These are phyloP conservation scores for Venturia effusa DNA, from an alignment of 2,329 filamentous ascomycete genomes.

Conservation along the genomic window DNA sequence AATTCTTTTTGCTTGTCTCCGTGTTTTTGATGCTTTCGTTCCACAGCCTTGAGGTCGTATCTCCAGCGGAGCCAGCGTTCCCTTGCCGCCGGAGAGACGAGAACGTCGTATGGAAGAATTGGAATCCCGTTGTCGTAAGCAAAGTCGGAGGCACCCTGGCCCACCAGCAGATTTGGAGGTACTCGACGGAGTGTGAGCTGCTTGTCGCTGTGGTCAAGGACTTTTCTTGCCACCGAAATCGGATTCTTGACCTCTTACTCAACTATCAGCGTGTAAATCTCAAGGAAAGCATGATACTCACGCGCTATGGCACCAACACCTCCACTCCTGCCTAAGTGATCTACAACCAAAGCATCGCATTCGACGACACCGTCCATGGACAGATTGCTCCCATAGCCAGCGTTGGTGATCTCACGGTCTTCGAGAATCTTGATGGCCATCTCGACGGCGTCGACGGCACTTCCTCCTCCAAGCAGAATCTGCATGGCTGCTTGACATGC, in stretches of 20 bases:
- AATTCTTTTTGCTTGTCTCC: slow-evolving; percentile 19
- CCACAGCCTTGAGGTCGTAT: slow-evolving; percentile 54
- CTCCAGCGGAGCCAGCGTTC: slow-evolving; percentile 74
- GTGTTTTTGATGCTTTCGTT: slow-evolving; percentile 29
- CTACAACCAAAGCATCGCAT: slow-evolving; percentile 87
- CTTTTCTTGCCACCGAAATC: slow-evolving; percentile 71
- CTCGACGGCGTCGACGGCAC: slow-evolving; percentile 81
- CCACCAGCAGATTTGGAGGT: slow-evolving; percentile 83
- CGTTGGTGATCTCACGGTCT: slow-evolving; percentile 92
- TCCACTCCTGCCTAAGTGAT: slow-evolving; percentile 82
- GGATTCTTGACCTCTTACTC: slow-evolving; percentile 78
- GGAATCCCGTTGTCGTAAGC: slow-evolving; percentile 68
- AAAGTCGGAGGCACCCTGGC: slow-evolving; percentile 76
- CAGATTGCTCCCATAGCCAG: slow-evolving; percentile 90
- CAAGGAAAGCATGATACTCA: slow-evolving; percentile 39
- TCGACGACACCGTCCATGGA: slow-evolving; percentile 85
- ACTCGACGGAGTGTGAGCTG: slow-evolving; percentile 78
- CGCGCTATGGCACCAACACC: slow-evolving; percentile 85
- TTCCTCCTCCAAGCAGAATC: slow-evolving; percentile 65
- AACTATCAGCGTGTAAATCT: slow-evolving; percentile 14
- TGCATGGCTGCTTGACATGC: slow-evolving; percentile 78
- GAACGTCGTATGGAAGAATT: slow-evolving; percentile 59
- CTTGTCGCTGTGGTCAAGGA: slow-evolving; percentile 67
- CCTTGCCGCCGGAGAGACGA: slow-evolving; percentile 70
- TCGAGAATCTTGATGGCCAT: slow-evolving; percentile 80